Percentiles rank a stretch among this genome's conserved stretches.
Conservation (phyloP, 352 stramenopile species). For the Aphanomyces euteiches region DNA sequence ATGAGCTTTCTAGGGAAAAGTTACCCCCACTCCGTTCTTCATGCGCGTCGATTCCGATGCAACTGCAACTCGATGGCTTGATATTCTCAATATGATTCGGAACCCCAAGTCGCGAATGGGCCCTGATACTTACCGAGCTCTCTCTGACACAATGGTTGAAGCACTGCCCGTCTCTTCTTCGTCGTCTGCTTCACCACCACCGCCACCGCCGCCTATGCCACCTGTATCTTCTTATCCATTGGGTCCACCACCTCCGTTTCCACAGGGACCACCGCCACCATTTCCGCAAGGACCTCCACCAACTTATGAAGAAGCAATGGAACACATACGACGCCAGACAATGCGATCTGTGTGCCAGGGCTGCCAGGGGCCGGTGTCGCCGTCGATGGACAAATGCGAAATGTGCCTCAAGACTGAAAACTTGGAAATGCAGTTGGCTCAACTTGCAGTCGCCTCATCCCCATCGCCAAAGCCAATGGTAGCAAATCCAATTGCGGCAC, state of each 20-base stretch:
- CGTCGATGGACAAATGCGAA: not conserved
- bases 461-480: no score
- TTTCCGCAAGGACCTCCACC: not conserved
- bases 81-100: not conserved
- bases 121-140: not conserved
- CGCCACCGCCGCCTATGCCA: not conserved
- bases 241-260: not conserved
- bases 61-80: not conserved
- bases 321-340: not conserved
- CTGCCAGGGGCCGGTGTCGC: not conserved
- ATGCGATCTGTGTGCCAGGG: not conserved
- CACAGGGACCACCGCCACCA: not conserved
- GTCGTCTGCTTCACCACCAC: not conserved
- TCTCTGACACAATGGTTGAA: not conserved
- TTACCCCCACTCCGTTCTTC: not conserved
- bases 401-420: constrained; percentile 10
- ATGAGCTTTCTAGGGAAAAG: not conserved
- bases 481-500: no score
- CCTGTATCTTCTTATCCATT: not conserved
- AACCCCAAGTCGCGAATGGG: not conserved
- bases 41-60: constrained; percentile 3
- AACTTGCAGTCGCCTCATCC: not conserved
- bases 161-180: not conserved
- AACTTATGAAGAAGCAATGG: constrained; percentile 8
- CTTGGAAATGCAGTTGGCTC: not conserved